Percentiles rank a stretch among this genome's conserved stretches.
These are phyloP conservation scores for Obelidium mucronatum DNA, from an alignment of 192 early-diverging fungal species.

Conservation along the genomic window DNA sequence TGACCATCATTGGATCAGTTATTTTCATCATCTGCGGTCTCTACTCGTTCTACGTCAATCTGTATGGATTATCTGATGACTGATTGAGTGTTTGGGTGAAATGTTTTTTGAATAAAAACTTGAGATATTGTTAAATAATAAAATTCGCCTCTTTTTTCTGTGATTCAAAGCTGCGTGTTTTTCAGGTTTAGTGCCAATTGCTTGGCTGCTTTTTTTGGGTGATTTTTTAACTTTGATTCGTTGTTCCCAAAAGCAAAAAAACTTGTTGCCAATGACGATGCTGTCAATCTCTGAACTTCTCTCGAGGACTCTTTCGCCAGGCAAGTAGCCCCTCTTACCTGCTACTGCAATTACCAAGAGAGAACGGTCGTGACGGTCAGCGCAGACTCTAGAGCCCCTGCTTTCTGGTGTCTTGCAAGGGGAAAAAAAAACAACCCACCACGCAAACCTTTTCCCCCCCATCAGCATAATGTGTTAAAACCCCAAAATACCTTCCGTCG, in stretches of 20 bases:
- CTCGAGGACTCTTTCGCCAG: slow-evolving; percentile 77
- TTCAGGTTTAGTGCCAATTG: too few species aligned
- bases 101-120: too few species aligned
- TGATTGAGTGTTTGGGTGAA: too few species aligned
- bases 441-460: too few species aligned
- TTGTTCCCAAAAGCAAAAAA: slow-evolving; percentile 12
- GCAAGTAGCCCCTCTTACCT: slow-evolving; percentile 56
- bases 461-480: too few species aligned
- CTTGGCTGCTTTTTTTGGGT: too few species aligned
- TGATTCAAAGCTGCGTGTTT: not conserved
- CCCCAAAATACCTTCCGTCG: not conserved
- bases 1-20: slow-evolving; percentile 84
- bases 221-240: too few species aligned
- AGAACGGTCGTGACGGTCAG: not conserved
- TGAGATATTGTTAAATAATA: too few species aligned
- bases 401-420: not conserved
- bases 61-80: not conserved
- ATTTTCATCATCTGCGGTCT: slow-evolving; percentile 89
- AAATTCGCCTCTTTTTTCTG: too few species aligned
- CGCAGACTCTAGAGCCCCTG: not conserved
- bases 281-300: slow-evolving; percentile 74
- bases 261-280: slow-evolving; percentile 31
- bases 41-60: slow-evolving; percentile 37
- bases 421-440: too few species aligned
- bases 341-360: too few species aligned